These are phyloP conservation scores for Xylaria nigripes DNA, from an alignment of 495 filamentous ascomycete species.

Conservation along the genomic window DNA sequence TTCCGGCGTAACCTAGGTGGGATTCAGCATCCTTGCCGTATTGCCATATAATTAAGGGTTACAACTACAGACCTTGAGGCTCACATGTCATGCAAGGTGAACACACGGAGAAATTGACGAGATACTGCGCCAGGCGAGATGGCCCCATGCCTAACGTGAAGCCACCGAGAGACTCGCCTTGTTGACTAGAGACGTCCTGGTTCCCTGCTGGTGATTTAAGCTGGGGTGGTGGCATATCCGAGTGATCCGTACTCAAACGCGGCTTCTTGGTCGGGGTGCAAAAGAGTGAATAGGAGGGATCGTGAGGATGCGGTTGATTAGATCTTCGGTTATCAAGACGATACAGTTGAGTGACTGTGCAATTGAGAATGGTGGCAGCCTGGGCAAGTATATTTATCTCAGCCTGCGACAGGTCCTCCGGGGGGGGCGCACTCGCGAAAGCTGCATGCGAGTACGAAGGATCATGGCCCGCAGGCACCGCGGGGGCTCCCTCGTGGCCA, in stretches of 20 bases:
- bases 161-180: constrained; percentile 14
- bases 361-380: constrained; percentile 25
- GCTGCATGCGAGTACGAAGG: constrained; percentile 18
- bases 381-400: constrained; percentile 36
- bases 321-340: constrained; percentile 23
- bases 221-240: constrained; percentile 20
- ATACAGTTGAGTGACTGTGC: constrained; percentile 21
- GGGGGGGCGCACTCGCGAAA: constrained; percentile 21
- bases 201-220: constrained; percentile 31
- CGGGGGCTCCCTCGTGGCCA: constrained; percentile 33
- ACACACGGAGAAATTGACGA: constrained; percentile 34
- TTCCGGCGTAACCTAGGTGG: constrained; percentile 21
- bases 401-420: constrained; percentile 24
- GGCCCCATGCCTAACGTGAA: constrained; percentile 26
- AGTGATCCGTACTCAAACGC: constrained; percentile 27
- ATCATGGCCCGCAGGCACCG: constrained; percentile 33
- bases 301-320: constrained; percentile 16
- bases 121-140: constrained; percentile 30
- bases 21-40: constrained; percentile 18
- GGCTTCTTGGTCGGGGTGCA: constrained; percentile 26
- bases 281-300: constrained; percentile 15
- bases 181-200: constrained; percentile 20
- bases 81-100: constrained; percentile 34
- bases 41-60: constrained; percentile 1
- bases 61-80: constrained; percentile 25